Percentiles rank a stretch among this genome's conserved stretches.
Conservation (phyloP, 805 yeast genomes). For the Jamesozyma gamospora region DNA sequence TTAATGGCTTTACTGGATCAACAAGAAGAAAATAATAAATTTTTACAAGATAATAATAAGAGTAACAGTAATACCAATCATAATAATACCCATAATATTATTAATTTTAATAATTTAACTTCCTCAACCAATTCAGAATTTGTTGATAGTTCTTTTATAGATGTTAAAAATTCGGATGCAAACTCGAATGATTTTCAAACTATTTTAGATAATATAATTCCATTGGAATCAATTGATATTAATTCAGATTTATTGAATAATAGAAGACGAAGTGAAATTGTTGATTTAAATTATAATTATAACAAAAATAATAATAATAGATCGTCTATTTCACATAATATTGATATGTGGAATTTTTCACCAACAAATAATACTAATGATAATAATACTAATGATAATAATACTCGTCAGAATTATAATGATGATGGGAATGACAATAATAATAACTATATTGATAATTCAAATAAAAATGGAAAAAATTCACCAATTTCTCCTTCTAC, state of each 20-base stretch:
- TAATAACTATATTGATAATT: neutral
- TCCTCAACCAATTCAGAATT: slow-evolving; percentile 1
- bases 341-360: slow-evolving; percentile 24
- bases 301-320: slow-evolving; percentile 13
- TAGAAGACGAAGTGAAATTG: slow-evolving; percentile 6
- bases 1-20: slow-evolving; percentile 21
- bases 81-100: neutral
- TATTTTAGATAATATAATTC: neutral
- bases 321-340: slow-evolving; percentile 22
- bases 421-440: neutral
- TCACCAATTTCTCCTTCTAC: neutral
- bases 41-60: neutral
- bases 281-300: slow-evolving; percentile 11
- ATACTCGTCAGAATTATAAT: neutral
- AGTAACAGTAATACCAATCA: slow-evolving; percentile 3
- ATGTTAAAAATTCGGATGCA: neutral
- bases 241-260: neutral
- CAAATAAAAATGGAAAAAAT: neutral
- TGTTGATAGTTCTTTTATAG: neutral
- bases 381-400: slow-evolving; percentile 1
- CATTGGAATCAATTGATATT: neutral
- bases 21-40: slow-evolving; percentile 7
- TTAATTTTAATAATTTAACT: neutral
- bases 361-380: neutral
- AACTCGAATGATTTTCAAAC: neutral